Conservation (phyloP, 1,284 basidiomycete genomes). For the Ceratobasidium theobromae region DNA sequence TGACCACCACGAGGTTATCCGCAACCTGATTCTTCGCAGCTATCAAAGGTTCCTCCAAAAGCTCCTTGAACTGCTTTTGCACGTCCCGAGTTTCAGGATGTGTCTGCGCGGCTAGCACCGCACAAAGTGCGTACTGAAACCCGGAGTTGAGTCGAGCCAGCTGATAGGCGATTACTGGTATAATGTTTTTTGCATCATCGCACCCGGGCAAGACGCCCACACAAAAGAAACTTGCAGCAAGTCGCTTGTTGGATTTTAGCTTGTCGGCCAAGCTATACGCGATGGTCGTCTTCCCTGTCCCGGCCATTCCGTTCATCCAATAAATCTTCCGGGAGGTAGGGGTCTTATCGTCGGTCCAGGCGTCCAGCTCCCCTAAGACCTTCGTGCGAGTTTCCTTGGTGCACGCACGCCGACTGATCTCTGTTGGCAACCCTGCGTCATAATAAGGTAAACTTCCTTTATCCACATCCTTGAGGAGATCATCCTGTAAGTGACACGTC, state of each 20-base stretch:
- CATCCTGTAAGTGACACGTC: not conserved
- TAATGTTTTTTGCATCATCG: not conserved
- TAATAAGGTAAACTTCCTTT: not conserved
- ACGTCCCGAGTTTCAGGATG: not conserved
- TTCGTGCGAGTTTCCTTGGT: not conserved
- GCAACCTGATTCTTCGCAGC: not conserved
- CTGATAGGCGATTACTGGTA: constrained; percentile 4
- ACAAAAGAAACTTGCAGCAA: constrained; percentile 15
- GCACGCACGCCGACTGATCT: not conserved
- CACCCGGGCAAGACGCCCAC: not conserved
- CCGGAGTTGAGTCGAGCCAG: not conserved
- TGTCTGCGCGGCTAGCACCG: not conserved
- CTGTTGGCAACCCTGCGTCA: not conserved
- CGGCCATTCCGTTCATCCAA: constrained; percentile 14
- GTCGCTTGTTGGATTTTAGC: not conserved
- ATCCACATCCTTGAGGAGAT: not conserved
- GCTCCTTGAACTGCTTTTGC: not conserved
- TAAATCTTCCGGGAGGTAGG: not conserved
- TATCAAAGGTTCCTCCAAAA: not conserved
- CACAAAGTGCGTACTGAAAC: not conserved
- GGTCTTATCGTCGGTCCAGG: not conserved
- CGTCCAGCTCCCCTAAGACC: not conserved
- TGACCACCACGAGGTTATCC: not conserved
- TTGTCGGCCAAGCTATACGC: constrained; percentile 3
- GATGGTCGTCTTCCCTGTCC: constrained; percentile 15